These are phyloP conservation scores for Sporothrix dimorphospora DNA, from an alignment of 2,329 filamentous ascomycete species.

Conservation along the genomic window DNA sequence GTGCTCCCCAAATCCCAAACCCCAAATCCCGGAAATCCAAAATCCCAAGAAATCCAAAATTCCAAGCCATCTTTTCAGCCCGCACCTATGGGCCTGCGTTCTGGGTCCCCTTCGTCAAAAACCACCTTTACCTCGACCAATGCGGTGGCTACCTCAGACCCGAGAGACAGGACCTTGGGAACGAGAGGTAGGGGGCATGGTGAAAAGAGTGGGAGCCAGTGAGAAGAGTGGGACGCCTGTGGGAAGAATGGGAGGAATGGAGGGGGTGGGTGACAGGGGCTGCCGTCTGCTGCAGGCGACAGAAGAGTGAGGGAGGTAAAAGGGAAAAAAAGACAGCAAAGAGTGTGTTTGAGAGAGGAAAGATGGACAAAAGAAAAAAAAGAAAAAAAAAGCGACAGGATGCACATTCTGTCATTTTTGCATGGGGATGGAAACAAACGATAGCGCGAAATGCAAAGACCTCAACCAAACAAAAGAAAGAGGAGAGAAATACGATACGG, in stretches of 20 bases:
- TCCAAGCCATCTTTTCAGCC: background rate
- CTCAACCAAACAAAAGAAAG: background rate
- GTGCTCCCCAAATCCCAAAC: background rate
- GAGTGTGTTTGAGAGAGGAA: too few species aligned
- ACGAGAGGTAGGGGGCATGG: background rate
- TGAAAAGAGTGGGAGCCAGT: too few species aligned
- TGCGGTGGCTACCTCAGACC: constrained; percentile 10
- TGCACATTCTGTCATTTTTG: constrained; percentile 1
- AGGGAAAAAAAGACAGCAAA: too few species aligned
- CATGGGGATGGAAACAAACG: background rate
- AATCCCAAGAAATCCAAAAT: background rate
- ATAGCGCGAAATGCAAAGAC: background rate
- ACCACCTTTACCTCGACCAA: background rate
- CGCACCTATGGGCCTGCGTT: background rate
- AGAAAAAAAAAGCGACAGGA: background rate
- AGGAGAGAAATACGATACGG: too few species aligned
- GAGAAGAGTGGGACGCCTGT: too few species aligned
- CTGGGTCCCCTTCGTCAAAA: background rate
- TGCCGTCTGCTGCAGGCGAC: too few species aligned
- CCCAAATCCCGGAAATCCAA: background rate
- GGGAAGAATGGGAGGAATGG: background rate
- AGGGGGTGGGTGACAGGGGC: background rate
- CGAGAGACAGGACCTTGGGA: constrained; percentile 1
- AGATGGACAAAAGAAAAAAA: background rate
- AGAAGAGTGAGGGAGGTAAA: too few species aligned